These are phyloP conservation scores for Meyerozyma smithsonii DNA, from an alignment of 1,139 yeast genomes.

Conservation along the genomic window DNA sequence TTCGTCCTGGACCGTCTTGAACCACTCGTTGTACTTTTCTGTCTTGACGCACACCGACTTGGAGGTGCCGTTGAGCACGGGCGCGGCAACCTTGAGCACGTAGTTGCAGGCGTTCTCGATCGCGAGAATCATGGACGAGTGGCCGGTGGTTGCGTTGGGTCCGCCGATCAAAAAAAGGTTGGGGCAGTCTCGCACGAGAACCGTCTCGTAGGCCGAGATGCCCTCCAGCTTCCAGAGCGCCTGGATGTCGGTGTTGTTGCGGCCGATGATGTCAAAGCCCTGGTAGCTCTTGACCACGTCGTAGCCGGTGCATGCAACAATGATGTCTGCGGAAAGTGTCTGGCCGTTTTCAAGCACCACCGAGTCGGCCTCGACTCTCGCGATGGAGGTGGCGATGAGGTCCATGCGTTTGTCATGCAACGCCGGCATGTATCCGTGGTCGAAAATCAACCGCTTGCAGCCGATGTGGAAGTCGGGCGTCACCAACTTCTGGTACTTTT, in stretches of 20 bases:
- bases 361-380: constrained; percentile 7
- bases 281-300: constrained; percentile 13
- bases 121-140: constrained; percentile 39
- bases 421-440: constrained; percentile 12
- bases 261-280: constrained; percentile 22
- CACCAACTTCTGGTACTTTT: constrained; percentile 10
- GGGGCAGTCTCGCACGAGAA: constrained; percentile 31
- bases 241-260: constrained; percentile 20
- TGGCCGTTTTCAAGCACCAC: constrained; percentile 11
- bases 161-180: constrained; percentile 36
- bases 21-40: constrained; percentile 35
- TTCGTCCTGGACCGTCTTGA: constrained; percentile 21
- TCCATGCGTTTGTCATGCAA: constrained; percentile 9
- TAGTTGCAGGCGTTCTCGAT: constrained; percentile 33
- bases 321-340: constrained; percentile 11
- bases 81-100: constrained; percentile 20
- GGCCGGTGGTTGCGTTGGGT: constrained; percentile 43
- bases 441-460: constrained; percentile 14
- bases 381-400: constrained; percentile 7
- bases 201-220: constrained; percentile 33
- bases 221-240: constrained; percentile 30
- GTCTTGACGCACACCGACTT: constrained; percentile 29
- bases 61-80: constrained; percentile 26
- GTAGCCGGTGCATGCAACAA: constrained; percentile 16
- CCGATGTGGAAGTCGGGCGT: constrained; percentile 13